phyloP scores from a whole-genome alignment of 352 stramenopile genomes.

The Peronospora farinosa region DNA sequence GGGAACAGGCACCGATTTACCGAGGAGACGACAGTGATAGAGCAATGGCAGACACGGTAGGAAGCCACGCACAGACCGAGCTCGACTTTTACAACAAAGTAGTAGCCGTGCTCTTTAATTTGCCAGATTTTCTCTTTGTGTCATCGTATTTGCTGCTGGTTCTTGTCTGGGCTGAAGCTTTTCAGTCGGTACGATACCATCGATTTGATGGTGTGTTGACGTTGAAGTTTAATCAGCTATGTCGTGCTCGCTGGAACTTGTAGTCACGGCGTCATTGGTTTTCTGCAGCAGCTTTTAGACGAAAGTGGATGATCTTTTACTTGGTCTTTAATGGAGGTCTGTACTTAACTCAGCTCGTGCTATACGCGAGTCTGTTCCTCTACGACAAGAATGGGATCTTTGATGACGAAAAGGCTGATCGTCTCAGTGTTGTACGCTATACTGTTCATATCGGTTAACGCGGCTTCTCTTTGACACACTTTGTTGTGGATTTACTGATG shows the following conservation, averaged over 20 bases:
- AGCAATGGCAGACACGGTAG: conserved; percentile 9
- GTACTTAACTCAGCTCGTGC: conserved; percentile 83
- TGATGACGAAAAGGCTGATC: conserved; percentile 61
- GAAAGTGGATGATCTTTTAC: conserved; percentile 90
- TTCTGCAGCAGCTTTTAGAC: conserved; percentile 72
- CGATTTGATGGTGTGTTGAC: not conserved
- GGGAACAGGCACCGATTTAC: conserved; percentile 6
- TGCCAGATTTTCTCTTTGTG: conserved; percentile 90
- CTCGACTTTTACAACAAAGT: conserved; percentile 89
- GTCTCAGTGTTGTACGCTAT: conserved; percentile 52
- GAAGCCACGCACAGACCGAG: conserved; percentile 43
- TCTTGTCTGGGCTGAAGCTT: conserved; percentile 87
- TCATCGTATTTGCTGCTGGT: conserved; percentile 88
- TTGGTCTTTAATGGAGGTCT: conserved; percentile 87
- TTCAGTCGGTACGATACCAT: conserved; percentile 63
- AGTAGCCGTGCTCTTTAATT: conserved; percentile 87
- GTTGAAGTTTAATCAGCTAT: conserved; percentile 5
- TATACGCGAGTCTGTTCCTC: conserved; percentile 87
- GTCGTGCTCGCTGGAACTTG: not conserved
- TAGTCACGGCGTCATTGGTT: conserved; percentile 88
- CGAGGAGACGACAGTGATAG: conserved; percentile 14
- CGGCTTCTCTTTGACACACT: not conserved
- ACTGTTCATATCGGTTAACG: not conserved
- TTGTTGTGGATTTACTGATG: conserved; percentile 1
- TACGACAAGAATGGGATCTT: conserved; percentile 79